Evolutionary conservation across 352 stramenopile genomes (phyloP).

Genomic region (Globisporangium polare): DNA sequence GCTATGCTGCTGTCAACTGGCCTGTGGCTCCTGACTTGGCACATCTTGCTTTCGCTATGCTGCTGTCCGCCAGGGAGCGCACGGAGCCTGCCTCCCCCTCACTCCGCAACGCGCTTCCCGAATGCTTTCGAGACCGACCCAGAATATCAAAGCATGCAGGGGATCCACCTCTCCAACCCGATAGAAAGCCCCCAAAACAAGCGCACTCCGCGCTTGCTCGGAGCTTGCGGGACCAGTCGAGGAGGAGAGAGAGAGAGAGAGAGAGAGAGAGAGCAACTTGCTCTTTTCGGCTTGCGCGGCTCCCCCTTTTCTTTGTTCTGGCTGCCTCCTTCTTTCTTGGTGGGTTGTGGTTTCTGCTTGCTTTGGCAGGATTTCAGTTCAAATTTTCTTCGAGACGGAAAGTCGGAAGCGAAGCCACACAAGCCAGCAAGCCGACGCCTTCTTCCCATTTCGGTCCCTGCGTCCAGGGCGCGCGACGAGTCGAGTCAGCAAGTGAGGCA

Average conservation of each 20-base stretch:
- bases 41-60: slow-evolving; percentile 3
- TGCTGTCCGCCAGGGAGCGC: not conserved
- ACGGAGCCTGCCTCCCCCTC: not conserved
- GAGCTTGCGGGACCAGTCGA: slow-evolving; percentile 8
- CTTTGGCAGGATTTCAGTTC: slow-evolving; percentile 41
- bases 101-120: not conserved
- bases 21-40: not conserved
- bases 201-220: not conserved
- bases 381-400: slow-evolving; percentile 41
- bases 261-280: slow-evolving; percentile 8
- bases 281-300: not conserved
- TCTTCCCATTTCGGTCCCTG: no score
- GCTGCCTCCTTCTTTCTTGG: not conserved
- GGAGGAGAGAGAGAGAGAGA: slow-evolving; percentile 6
- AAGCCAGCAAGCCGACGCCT: not conserved
- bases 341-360: slow-evolving; percentile 1
- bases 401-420: slow-evolving; percentile 25
- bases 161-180: not conserved
- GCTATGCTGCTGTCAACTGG: no score
- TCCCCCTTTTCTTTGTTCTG: slow-evolving; percentile 3
- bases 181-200: not conserved
- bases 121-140: not conserved
- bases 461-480: not conserved
- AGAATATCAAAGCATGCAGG: not conserved
- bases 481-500: not conserved